A percentile compares a stretch with the other conserved stretches of the same genome.
phyloP scores from a whole-genome alignment of 164 flowering plant genomes.

The Buxus sempervirens region DNA sequence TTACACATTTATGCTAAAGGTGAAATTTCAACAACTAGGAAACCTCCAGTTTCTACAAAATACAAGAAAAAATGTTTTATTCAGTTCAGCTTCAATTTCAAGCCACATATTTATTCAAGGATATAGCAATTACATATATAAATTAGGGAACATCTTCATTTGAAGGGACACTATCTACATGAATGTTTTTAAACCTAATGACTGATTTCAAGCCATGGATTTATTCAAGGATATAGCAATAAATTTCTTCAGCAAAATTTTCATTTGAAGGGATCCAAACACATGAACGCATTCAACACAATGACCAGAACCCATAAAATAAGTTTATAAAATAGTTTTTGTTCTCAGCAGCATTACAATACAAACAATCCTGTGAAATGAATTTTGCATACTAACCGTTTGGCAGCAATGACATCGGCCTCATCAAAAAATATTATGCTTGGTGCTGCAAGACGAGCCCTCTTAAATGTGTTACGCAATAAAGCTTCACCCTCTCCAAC shows the following conservation, averaged over 20 bases:
- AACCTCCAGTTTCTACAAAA: too few relatives aligned
- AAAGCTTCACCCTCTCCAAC: conserved; percentile 99
- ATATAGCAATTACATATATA: too few relatives aligned
- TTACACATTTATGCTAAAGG: too few relatives aligned
- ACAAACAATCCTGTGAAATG: neutral
- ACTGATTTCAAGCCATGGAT: too few relatives aligned
- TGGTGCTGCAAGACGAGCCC: conserved; percentile 94
- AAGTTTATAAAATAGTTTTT: neutral
- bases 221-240: too few relatives aligned
- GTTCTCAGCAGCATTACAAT: conserved; percentile 5
- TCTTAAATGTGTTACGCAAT: conserved; percentile 77
- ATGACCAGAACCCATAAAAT: neutral
- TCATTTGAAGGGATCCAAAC: neutral
- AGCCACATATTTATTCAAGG: too few relatives aligned
- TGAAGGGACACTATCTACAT: too few relatives aligned
- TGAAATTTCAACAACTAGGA: too few relatives aligned
- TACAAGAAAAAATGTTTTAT: too few relatives aligned
- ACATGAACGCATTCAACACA: neutral
- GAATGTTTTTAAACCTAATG: too few relatives aligned
- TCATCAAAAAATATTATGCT: conserved; percentile 96
- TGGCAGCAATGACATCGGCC: conserved; percentile 80
- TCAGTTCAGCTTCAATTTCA: too few relatives aligned
- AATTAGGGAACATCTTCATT: too few relatives aligned
- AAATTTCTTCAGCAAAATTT: neutral
- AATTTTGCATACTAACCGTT: conserved; percentile 45